Evolutionary conservation across 306 rosid genomes (phyloP), one percentile per base, ranked within the genome.

Genomic region (Pterocarpus macrocarpus): DNA sequence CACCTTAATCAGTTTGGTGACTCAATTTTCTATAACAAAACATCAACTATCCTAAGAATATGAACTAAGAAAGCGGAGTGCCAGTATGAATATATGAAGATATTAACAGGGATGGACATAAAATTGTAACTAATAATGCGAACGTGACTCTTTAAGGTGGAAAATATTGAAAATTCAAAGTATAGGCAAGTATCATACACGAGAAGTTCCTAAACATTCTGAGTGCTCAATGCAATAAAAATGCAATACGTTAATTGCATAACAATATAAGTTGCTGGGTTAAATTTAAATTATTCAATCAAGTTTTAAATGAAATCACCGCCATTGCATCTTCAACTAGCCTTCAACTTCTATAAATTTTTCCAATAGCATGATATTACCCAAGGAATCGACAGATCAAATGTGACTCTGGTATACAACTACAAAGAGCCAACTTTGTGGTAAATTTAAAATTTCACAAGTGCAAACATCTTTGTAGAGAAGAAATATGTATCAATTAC

Each of bases 381-480:
- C 34, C 56, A 2, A 33, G 11, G 73, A 16, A 22, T 22, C 28
- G 7, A 3, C 43, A 39, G 43, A 57, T 43, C 33, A 13, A 74
- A 17, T 30, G 57, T 59, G 28, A 56, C 44, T 61, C 47, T 11
- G 12, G 59, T 30, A 47, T 49, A 70, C 41, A 70, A 33, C 22
- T 5, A 33, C 33, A 34, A 71, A 49, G 32, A 8, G 49, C 16
- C 62, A 70, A 50, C 50, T 35, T n/a, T 9, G 16, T 52, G 50
- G 77, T 34, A 44, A 69, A 4, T 44, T 14, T n/a, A 41, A n/a
- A 44, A 69, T 44, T 44, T 15, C 57, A 68, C 39, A 68, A 43
- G 63, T 15, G 33, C n/a, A 34, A 7, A 7, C 58, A 7, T 38
- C 64, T 12, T n/a, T 5, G 38, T 32, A 28, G 62, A 49, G 56